Percentiles rank a stretch among this genome's conserved stretches.
These are phyloP conservation scores for Sorghum bicolor DNA, from an alignment of 176 grass and related monocot species.

Conservation along the genomic window Sorghum_bicolor_NCBIv3 NC_012870.2:8756501-8757000, in stretches of 20 bases:
- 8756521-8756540: slow-evolving; percentile 55
- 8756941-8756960: too few species aligned
- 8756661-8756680: slow-evolving; percentile 88
- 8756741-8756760: slow-evolving; percentile 31
- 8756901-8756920: too few species aligned
- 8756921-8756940: too few species aligned
- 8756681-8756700: slow-evolving; percentile 35
- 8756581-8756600: slow-evolving; percentile 27
- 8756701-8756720: slow-evolving; percentile 21
- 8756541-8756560: slow-evolving; percentile 45
- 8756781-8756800: neutral
- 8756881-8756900: too few species aligned
- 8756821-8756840: neutral
- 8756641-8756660: slow-evolving; percentile 74
- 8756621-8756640: slow-evolving; percentile 42
- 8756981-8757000: too few species aligned
- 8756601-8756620: slow-evolving; percentile 33
- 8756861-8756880: too few species aligned
- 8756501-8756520: slow-evolving; percentile 74
- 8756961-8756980: too few species aligned
- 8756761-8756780: slow-evolving; percentile 29
- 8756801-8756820: neutral
- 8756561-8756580: slow-evolving; percentile 11
- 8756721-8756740: slow-evolving; percentile 31
- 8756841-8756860: neutral